Conservation (phyloP, 495 filamentous ascomycete genomes). For the Aspergillus taichungensis region DNA sequence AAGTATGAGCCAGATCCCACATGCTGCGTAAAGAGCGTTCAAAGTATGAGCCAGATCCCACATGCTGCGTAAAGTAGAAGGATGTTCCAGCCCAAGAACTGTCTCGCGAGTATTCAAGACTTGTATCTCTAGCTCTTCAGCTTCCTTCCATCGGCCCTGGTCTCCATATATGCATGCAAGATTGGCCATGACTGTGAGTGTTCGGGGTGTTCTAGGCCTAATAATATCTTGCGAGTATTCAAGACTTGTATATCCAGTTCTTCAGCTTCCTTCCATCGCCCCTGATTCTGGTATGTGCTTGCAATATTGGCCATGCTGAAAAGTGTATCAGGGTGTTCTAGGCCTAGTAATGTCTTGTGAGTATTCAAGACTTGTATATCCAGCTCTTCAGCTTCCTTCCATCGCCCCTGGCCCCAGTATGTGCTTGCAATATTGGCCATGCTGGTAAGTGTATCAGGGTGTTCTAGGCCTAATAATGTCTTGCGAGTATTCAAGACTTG, state of each 20-base stretch:
- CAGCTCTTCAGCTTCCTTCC: slow-evolving; percentile 26
- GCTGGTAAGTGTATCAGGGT: slow-evolving; percentile 17
- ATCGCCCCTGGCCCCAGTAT: slow-evolving; percentile 22
- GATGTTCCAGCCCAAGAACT: slow-evolving; percentile 12
- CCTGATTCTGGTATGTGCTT: slow-evolving; percentile 20
- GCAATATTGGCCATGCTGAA: slow-evolving; percentile 10
- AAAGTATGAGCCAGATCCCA: too few relatives aligned
- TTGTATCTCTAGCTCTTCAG: slow-evolving; percentile 21
- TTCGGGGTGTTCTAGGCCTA: slow-evolving; percentile 31
- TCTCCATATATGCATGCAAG: slow-evolving; percentile 22
- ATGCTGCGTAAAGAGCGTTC: too few relatives aligned
- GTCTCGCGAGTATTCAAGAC: slow-evolving; percentile 10
- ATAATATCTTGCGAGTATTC: slow-evolving; percentile 13
- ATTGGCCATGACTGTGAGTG: slow-evolving; percentile 29
- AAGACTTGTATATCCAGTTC: slow-evolving; percentile 19
- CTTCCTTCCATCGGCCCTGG: slow-evolving; percentile 18
- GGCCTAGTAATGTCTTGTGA: slow-evolving; percentile 3
- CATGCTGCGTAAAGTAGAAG: too few relatives aligned
- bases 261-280: slow-evolving; percentile 30
- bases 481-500: slow-evolving; percentile 13
- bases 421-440: slow-evolving; percentile 19
- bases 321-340: slow-evolving; percentile 5
- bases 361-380: slow-evolving; percentile 16
- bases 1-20: too few relatives aligned
- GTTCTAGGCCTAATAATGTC: slow-evolving; percentile 10